Conservation (phyloP, 495 filamentous ascomycete species). For the Lepidopterella palustris region DNA sequence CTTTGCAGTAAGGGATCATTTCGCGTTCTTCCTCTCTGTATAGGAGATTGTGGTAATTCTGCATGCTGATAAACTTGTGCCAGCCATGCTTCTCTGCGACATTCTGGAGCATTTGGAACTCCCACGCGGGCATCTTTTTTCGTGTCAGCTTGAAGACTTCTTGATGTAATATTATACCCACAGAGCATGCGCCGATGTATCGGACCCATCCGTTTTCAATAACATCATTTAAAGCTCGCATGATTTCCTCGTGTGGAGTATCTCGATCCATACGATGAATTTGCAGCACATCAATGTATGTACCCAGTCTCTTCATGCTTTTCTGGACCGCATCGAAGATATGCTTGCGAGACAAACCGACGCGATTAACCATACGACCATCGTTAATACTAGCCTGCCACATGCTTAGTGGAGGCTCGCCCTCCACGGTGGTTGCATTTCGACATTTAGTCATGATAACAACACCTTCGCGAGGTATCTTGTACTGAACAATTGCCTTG, state of each 20-base stretch:
- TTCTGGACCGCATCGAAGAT: slow-evolving; percentile 68
- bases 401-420: slow-evolving; percentile 3
- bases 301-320: slow-evolving; percentile 57
- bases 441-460: slow-evolving; percentile 46
- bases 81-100: slow-evolving; percentile 48
- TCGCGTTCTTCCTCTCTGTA: slow-evolving; percentile 49
- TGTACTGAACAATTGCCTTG: slow-evolving; percentile 44
- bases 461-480: slow-evolving; percentile 42
- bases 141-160: not conserved
- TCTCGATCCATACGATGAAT: slow-evolving; percentile 62
- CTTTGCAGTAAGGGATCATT: slow-evolving; percentile 24
- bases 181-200: slow-evolving; percentile 40
- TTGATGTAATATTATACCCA: slow-evolving; percentile 1
- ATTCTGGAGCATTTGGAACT: slow-evolving; percentile 52
- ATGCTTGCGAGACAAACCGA: slow-evolving; percentile 29
- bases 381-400: slow-evolving; percentile 29
- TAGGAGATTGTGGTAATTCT: slow-evolving; percentile 52
- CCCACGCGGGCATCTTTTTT: slow-evolving; percentile 49
- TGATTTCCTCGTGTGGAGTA: slow-evolving; percentile 60
- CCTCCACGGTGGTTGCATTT: too few relatives aligned
- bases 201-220: slow-evolving; percentile 53
- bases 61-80: slow-evolving; percentile 55
- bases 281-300: slow-evolving; percentile 70
- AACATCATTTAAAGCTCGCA: slow-evolving; percentile 57
- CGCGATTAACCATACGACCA: slow-evolving; percentile 40